Evolutionary conservation across 495 filamentous ascomycete species (phyloP).

Genomic region (Annulohypoxylon stygium): DNA sequence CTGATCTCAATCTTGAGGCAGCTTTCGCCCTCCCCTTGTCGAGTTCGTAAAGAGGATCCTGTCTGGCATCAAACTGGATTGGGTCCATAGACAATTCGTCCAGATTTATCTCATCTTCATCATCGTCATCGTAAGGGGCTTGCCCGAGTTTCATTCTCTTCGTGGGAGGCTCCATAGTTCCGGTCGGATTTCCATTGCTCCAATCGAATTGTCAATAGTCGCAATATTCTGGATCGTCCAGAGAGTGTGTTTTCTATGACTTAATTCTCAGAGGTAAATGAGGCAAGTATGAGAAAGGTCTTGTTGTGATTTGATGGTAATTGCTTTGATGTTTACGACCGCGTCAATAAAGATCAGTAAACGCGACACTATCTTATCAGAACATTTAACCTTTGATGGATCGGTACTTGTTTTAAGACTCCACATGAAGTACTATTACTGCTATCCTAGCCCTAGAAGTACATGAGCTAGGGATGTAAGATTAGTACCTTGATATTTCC

Average conservation of each 20-base stretch:
- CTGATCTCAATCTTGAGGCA: constrained; percentile 76
- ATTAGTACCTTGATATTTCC: constrained; percentile 5
- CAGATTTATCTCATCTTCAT: constrained; percentile 56
- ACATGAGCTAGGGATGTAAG: neutral
- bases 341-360: constrained; percentile 34
- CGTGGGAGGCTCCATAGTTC: constrained; percentile 67
- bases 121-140: constrained; percentile 49
- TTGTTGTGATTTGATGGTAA: constrained; percentile 1
- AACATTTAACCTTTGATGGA: neutral
- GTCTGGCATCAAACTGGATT: constrained; percentile 57
- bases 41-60: constrained; percentile 66
- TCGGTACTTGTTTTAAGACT: neutral
- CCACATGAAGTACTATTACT: neutral
- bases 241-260: neutral
- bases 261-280: neutral
- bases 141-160: constrained; percentile 69
- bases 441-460: neutral
- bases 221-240: neutral
- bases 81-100: constrained; percentile 60
- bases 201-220: neutral
- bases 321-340: constrained; percentile 33
- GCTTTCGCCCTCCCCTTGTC: constrained; percentile 71
- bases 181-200: constrained; percentile 23
- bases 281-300: constrained; percentile 11
- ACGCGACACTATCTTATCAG: constrained; percentile 38